Evolutionary conservation across 2,329 filamentous ascomycete species (phyloP).

Genomic region (Cladophialophora immunda): DNA sequence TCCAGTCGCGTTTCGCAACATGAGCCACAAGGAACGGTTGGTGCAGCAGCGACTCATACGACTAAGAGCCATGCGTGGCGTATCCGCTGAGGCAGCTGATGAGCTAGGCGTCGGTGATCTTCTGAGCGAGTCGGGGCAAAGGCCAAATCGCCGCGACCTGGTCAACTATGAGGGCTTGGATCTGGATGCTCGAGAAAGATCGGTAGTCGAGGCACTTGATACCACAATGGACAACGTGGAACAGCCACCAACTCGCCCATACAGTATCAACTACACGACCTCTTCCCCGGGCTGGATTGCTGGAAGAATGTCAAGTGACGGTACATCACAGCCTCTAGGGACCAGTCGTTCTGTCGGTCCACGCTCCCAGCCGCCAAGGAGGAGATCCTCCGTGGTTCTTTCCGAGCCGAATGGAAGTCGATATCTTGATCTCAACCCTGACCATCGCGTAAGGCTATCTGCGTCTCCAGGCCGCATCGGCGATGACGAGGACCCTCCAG

Average conservation of each 20-base stretch:
- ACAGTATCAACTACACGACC: constrained; percentile 38
- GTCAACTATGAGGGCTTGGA: constrained; percentile 34
- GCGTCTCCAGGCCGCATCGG: constrained; percentile 52
- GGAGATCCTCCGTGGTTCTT: constrained; percentile 52
- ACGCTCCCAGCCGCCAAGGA: constrained; percentile 45
- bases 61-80: constrained; percentile 33
- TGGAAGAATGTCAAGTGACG: constrained; percentile 18
- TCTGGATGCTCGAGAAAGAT: constrained; percentile 38
- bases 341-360: not conserved
- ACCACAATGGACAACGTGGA: constrained; percentile 36
- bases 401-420: constrained; percentile 47
- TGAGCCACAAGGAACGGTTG: constrained; percentile 38
- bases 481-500: constrained; percentile 38
- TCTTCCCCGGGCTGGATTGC: constrained; percentile 33
- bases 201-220: constrained; percentile 38
- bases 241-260: constrained; percentile 26
- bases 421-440: constrained; percentile 45
- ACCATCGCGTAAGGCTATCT: constrained; percentile 50
- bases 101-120: constrained; percentile 26
- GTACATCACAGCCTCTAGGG: not conserved
- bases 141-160: constrained; percentile 28
- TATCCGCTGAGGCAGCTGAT: constrained; percentile 19
- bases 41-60: constrained; percentile 38
- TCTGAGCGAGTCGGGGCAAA: constrained; percentile 14
- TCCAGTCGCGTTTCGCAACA: constrained; percentile 34